phyloP scores from a whole-genome alignment of 2,329 filamentous ascomycete genomes.

The Calonectria henricotiae region DNA sequence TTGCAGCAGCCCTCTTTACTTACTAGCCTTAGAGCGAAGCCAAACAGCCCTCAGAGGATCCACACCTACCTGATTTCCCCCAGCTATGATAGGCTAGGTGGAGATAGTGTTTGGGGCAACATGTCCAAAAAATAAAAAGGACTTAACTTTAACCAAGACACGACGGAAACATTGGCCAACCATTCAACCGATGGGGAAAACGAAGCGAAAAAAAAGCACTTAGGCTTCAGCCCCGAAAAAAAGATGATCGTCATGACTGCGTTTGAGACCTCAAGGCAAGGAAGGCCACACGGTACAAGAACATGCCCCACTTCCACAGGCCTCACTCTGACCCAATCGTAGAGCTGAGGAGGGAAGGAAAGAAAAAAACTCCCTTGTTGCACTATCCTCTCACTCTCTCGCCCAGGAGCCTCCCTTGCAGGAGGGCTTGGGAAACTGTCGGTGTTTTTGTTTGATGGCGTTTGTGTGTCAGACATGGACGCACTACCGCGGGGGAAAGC shows the following conservation, averaged over 20 bases:
- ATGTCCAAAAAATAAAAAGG: constrained; percentile 15
- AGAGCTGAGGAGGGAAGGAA: neutral
- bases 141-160: constrained; percentile 24
- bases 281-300: constrained; percentile 8
- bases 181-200: neutral
- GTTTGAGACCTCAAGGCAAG: constrained; percentile 9
- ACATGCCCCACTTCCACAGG: neutral
- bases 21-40: neutral
- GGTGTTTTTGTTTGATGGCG: constrained; percentile 11
- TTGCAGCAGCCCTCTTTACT: constrained; percentile 44
- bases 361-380: constrained; percentile 9
- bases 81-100: constrained; percentile 24
- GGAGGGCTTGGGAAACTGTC: neutral
- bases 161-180: constrained; percentile 14
- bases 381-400: neutral
- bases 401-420: neutral
- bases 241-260: constrained; percentile 10
- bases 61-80: neutral
- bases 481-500: neutral
- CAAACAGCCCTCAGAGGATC: neutral
- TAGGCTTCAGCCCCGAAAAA: neutral
- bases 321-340: constrained; percentile 4
- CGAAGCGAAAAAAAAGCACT: neutral
- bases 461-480: constrained; percentile 10
- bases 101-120: constrained; percentile 13